Base-by-base conservation (phyloP, 2,329 filamentous ascomycete species). In the Decorospora gaudefroyi region DNA sequence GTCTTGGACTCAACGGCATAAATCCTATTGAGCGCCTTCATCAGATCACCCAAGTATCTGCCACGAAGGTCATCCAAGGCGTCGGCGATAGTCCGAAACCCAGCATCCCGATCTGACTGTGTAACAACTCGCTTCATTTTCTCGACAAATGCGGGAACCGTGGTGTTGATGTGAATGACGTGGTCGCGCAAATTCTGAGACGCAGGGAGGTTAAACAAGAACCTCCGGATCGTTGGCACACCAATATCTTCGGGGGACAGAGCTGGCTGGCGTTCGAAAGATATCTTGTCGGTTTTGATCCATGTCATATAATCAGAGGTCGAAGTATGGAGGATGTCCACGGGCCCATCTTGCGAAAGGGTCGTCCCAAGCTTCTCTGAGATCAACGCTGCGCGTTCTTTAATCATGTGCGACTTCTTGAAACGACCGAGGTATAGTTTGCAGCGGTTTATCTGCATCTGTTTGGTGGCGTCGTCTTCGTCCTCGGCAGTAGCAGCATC, bases 241-340 rank as follows among this genome's bases (percentile, higher is more conserved):
- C 55, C 55, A 9, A 55, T 62, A 15, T 39, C 22, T 4, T 47
- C 44, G 0, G 54, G 43, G 0, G 39, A 32, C 2, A 61, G 17
- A 1, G 50, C 33, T 2, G 57, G 53, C 19, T 53, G 52, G 8
- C 46, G 29, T 0, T 18, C 31, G 31, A 49, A 60, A 2, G 16
- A 10, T 7, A 57, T 47, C n/a, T 55, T 55, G 1, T 26, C 18
- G 3, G 16, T 25, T 28, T 46, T 49, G 9, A 59, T 57, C 53
- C 49, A 61, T 0, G 41, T 27, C 55, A 59, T 55, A 12, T 62
- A 61, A 0, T 59, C 51, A 0, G 51, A 27, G 1, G 59, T 42
- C 2, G 59, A 61, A 1, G 48, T 32, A 19, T 62, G 55, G 11
- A 53, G 46, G 0, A 48, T 34, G 4, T 55, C 33, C 1, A 38